Evolutionary conservation across 345 rosid species (phyloP).

Genomic region (Isatis tinctoria): DNA sequence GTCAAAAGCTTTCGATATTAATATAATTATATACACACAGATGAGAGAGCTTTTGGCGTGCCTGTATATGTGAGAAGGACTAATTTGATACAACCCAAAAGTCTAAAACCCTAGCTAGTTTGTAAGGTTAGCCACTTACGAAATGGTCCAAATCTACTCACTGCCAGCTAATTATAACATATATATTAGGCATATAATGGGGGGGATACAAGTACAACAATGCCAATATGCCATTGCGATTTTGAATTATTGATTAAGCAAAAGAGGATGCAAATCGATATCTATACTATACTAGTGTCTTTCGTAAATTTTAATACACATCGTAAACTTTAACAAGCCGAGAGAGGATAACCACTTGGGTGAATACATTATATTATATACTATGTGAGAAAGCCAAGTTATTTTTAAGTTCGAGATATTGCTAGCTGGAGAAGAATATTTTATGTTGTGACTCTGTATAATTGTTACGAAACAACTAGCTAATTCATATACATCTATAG

Average conservation of each 20-base stretch:
- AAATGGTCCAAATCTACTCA: constrained; percentile 18
- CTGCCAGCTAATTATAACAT: constrained; percentile 13
- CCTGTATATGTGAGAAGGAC: constrained; percentile 12
- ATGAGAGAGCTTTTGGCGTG: constrained; percentile 24
- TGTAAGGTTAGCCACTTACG: constrained; percentile 8
- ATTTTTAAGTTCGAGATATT: not conserved
- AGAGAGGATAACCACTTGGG: not conserved
- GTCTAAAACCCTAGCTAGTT: constrained; percentile 3
- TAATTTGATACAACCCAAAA: constrained; percentile 23
- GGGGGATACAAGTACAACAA: not conserved
- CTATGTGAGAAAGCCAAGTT: not conserved
- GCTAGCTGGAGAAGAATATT: not conserved
- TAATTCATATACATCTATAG: not conserved
- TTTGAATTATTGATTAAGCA: not conserved
- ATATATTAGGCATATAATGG: not conserved
- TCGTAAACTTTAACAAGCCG: not conserved
- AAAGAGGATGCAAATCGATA: not conserved
- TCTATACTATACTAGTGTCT: not conserved
- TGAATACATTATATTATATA: no score
- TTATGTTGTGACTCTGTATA: not conserved
- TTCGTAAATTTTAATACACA: not conserved
- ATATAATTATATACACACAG: not conserved
- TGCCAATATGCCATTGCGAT: not conserved
- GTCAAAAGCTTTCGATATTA: constrained; percentile 23
- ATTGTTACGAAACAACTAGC: not conserved